Evolutionary conservation across 2,329 filamentous ascomycete genomes (phyloP).

Genomic region (Pleurostoma richardsiae): DNA sequence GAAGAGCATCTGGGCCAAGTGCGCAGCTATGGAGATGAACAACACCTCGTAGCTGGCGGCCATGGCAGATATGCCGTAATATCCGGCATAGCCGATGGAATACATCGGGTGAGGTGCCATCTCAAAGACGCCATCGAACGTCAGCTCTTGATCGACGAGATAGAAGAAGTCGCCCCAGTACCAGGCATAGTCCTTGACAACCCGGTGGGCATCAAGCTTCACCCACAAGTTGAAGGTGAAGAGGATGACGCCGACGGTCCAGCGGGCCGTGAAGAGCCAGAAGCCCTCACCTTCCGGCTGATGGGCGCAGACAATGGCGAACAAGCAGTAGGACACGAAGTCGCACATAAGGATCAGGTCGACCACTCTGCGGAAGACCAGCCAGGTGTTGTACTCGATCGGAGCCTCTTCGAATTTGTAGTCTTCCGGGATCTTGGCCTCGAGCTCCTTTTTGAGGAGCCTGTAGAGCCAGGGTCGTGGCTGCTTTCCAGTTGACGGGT

Average conservation of each 20-base stretch:
- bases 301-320: constrained; percentile 82
- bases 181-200: constrained; percentile 99
- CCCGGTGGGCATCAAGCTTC: constrained; percentile 93
- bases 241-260: constrained; percentile 70
- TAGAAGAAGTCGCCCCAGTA: constrained; percentile 99
- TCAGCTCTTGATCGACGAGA: constrained; percentile 94
- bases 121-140: constrained; percentile 97
- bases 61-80: constrained; percentile 98
- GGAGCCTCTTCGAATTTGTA: constrained; percentile 92
- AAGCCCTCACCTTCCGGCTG: constrained; percentile 68
- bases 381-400: constrained; percentile 98
- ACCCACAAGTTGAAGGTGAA: constrained; percentile 98
- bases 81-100: constrained; percentile 94
- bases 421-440: constrained; percentile 90
- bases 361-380: constrained; percentile 90
- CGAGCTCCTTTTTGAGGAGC: constrained; percentile 81
- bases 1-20: constrained; percentile 92
- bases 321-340: constrained; percentile 94
- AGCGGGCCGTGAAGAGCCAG: constrained; percentile 66
- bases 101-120: constrained; percentile 99
- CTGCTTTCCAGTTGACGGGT: constrained; percentile 75
- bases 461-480: constrained; percentile 77
- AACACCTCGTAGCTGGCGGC: constrained; percentile 96
- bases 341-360: constrained; percentile 99
- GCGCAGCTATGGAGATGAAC: constrained; percentile 92